Percentiles rank a stretch among this genome's conserved stretches.
Evolutionary conservation across 257 asterid genomes (phyloP).

Genomic region (Scutellaria baicalensis): DNA sequence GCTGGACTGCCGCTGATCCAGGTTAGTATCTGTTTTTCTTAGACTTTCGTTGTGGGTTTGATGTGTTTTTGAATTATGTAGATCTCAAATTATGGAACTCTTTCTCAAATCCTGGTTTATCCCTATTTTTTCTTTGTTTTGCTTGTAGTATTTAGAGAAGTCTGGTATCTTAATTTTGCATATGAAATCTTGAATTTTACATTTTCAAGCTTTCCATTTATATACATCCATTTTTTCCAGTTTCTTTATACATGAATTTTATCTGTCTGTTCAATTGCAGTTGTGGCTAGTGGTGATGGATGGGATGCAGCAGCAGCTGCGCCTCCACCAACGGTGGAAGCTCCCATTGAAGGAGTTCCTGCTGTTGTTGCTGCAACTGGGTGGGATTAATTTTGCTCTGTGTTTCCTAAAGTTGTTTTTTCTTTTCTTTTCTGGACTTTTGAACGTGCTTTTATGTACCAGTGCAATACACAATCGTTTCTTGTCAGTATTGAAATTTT

Average conservation of each 20-base stretch:
- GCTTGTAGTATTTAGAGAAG: too few relatives aligned
- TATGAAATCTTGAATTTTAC: background rate
- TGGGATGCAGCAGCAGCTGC: slow-evolving; percentile 53
- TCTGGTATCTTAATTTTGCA: too few relatives aligned
- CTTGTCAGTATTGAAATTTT: background rate
- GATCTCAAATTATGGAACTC: too few relatives aligned
- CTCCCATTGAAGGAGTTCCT: slow-evolving; percentile 16
- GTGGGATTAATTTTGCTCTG: slow-evolving; percentile 21
- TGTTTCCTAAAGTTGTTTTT: background rate
- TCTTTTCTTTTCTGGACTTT: background rate
- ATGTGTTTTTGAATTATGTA: background rate
- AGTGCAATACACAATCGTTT: background rate
- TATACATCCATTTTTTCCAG: background rate
- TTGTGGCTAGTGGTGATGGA: slow-evolving; percentile 25
- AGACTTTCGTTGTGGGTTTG: background rate
- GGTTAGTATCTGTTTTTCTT: slow-evolving; percentile 18
- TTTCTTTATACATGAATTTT: background rate
- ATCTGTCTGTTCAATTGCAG: background rate
- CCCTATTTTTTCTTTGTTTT: too few relatives aligned
- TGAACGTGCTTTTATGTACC: background rate
- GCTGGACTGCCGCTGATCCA: slow-evolving; percentile 28
- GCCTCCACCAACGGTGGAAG: slow-evolving; percentile 26
- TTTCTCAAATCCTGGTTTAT: too few relatives aligned
- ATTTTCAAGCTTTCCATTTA: background rate
- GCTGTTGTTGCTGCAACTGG: slow-evolving; percentile 23